Base-by-base conservation (phyloP, 306 rosid species). In the Styphnolobium japonicum region DNA sequence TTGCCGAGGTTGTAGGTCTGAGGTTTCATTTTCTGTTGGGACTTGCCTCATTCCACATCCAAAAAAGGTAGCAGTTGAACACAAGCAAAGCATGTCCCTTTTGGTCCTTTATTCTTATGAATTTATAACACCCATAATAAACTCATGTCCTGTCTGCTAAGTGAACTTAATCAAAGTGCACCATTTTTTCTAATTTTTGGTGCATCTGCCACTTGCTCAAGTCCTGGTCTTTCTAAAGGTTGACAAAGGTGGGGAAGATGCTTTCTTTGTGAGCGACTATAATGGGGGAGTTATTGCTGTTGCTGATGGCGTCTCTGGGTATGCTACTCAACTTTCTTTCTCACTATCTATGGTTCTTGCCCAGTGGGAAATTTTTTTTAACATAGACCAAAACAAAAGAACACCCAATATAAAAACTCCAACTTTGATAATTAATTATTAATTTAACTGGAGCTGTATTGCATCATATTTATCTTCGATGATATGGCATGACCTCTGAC, bases 281-380 rank as follows among this genome's bases (percentile, higher is more conserved):
- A 71, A 83, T 71, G 94, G 96, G 3, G 98, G 97, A 85, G 91
- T 91, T 81, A 85, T 93, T 87, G 88, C 94, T 76, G 92, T 95
- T 71, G 99, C 99, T 80, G 97, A 92, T 89, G 98, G 99, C 36
- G 99, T 95, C 65, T 95, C 98, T 64, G 98, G 96, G 99, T 95
- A 92, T 83, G 87, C 42, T 58, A 40, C 62, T 83, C 23, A 21
- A 10, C 27, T 4, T 53, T 77, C 42, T 75, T 48, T 67, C 29
- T 75, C 51, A 29, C 2, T 15, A 10, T 63, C 7, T n/a, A n/a
- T 67, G 42, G 25, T 73, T 82, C 57, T 74, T 40, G 23, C 21
- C 29, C 21, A 8, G 11, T 42, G 67, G 60, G 57, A 45, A 18
- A 4, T n/a, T 21, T n/a, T 53, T 5, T 39, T 34, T 7, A 18